Percentiles rank a stretch among this genome's conserved stretches.
These are phyloP conservation scores for Hymenotorrendiella dingleyae DNA, from an alignment of 2,329 filamentous ascomycete genomes.

Conservation along the genomic window DNA sequence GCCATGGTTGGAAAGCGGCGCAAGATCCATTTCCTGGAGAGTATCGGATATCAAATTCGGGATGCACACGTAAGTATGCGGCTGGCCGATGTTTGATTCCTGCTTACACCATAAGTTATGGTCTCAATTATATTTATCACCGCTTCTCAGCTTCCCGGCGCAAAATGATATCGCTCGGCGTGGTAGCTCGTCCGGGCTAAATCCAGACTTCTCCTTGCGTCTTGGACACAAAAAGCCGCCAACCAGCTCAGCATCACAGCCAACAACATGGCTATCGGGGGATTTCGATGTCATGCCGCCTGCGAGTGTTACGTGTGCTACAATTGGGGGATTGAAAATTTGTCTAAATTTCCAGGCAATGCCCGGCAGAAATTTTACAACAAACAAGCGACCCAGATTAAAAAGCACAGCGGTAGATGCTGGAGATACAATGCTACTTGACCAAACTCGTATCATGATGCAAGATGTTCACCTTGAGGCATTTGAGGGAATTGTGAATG, in stretches of 20 bases:
- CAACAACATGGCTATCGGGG: constrained; percentile 8
- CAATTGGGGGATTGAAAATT: constrained; percentile 20
- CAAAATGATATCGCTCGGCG: constrained; percentile 4
- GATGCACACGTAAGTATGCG: constrained; percentile 18
- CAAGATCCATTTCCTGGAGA: constrained; percentile 8
- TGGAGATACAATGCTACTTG: not conserved
- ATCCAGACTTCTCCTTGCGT: constrained; percentile 14
- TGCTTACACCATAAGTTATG: constrained; percentile 21
- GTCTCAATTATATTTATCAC: constrained; percentile 21
- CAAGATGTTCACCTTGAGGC: not conserved
- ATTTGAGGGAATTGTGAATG: constrained; percentile 1
- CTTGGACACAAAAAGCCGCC: constrained; percentile 14
- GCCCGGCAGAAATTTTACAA: no score
- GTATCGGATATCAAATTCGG: constrained; percentile 14
- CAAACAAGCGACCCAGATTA: constrained; percentile 3
- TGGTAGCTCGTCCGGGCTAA: not conserved
- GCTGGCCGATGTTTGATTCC: not conserved
- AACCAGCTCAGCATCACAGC: not conserved
- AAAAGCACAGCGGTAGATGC: not conserved
- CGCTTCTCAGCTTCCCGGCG: no score
- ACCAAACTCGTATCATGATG: not conserved
- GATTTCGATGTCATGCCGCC: constrained; percentile 18
- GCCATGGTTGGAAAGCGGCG: constrained; percentile 4
- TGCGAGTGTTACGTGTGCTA: constrained; percentile 10
- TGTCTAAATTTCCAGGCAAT: constrained; percentile 15